Base-by-base conservation (phyloP, 2,329 filamentous ascomycete species). In the Dactylellina leptospora region DNA sequence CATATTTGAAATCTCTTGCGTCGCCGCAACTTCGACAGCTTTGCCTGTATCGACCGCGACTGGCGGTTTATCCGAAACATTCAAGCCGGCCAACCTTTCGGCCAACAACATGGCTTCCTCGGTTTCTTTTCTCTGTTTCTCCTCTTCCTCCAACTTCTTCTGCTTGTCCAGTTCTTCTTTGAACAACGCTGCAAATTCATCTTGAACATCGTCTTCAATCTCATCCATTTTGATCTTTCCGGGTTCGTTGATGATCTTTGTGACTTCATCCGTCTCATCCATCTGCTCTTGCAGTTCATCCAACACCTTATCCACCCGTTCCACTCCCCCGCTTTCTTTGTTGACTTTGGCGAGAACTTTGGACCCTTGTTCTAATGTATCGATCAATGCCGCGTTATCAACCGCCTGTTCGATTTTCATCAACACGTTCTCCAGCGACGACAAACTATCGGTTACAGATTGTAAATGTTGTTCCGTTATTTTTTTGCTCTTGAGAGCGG, bases 201-300 rank as follows among this genome's bases (percentile, higher is more conserved):
- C 90, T 75, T 97, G 92, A 61, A 97, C 86, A 79, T 96, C 93
- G 77, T 96, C 93, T 78, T 96, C 91, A 28, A 96, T 83, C 74
- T 78, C 80, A 59, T 75, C 79, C 40, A 66, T 22, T 30, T 63
- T 61, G n/a, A 54, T 42, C 11, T 76, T 78, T 10, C 81, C 83
- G 4, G 81, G 80, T 75, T 95, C 91, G 56, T 88, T 87, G 74
- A 97, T 85, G 40, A 93, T 88, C 61, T 85, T 86, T 25, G 87
- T 87, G 20, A 97, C 86, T 81, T 97, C 93, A 78, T 97, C 92
- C 22, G 89, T 87, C 76, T 89, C 87, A 55, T 82, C 85, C 86
- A 95, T 95, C 81, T 96, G 88, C 76, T 93, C 89, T 56, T 90
- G 85, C 77, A 96, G 81, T 51, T 85, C 84, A 75, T 91, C 90